phyloP scores from a whole-genome alignment of 1,139 yeast species.

The Eremothecium cymbalariae region DNA sequence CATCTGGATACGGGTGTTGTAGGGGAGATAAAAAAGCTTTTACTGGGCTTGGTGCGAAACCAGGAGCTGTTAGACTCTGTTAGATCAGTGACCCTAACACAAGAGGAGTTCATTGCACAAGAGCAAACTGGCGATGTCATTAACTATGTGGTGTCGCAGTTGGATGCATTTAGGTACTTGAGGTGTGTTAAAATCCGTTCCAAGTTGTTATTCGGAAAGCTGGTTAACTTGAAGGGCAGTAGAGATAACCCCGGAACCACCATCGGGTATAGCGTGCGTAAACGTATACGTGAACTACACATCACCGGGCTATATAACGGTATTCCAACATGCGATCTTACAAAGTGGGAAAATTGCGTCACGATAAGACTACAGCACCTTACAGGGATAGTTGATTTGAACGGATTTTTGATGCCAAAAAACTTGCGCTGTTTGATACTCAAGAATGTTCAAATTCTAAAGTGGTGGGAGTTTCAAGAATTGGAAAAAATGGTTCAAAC shows the following conservation, averaged over 20 bases:
- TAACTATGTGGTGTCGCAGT: constrained; percentile 11
- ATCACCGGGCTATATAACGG: constrained; percentile 11
- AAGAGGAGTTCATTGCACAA: constrained; percentile 11
- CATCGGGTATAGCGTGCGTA: constrained; percentile 21
- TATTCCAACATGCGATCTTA: constrained; percentile 18
- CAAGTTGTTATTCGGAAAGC: constrained; percentile 17
- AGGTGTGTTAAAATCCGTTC: constrained; percentile 17
- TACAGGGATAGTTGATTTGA: constrained; percentile 21
- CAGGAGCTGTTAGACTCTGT: constrained; percentile 11
- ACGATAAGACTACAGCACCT: constrained; percentile 13
- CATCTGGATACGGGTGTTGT: constrained; percentile 10
- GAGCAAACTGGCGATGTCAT: constrained; percentile 6
- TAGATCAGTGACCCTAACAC: constrained; percentile 15
- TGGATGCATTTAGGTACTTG: constrained; percentile 22
- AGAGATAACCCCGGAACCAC: constrained; percentile 28
- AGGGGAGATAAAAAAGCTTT: constrained; percentile 16
- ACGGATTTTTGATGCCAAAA: constrained; percentile 20
- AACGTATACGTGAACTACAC: constrained; percentile 16
- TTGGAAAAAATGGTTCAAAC: too few species aligned
- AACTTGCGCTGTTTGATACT: constrained; percentile 17
- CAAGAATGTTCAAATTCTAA: constrained; percentile 12
- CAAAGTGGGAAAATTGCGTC: constrained; percentile 26
- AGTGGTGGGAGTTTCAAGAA: constrained; percentile 23
- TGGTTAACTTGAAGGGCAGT: constrained; percentile 27
- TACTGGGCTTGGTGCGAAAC: constrained; percentile 7